Evolutionary conservation across 2,329 filamentous ascomycete species (phyloP).

Genomic region (Ascochyta clinopodiicola): DNA sequence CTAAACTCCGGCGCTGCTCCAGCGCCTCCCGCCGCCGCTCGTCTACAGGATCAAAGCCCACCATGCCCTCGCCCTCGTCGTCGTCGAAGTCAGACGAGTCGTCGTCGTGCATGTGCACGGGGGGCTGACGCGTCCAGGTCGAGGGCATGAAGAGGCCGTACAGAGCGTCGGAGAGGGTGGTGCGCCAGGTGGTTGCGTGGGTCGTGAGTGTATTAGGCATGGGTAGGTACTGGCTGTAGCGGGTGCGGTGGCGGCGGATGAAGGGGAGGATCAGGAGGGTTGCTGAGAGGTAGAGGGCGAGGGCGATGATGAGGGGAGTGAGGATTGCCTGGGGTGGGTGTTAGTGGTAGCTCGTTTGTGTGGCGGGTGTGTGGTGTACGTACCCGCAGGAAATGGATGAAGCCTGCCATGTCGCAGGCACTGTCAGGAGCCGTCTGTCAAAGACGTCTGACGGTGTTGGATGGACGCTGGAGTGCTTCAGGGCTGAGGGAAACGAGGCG

Average conservation of each 20-base stretch:
- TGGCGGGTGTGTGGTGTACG: constrained; percentile 1
- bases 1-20: constrained; percentile 48
- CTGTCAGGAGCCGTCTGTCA: background rate
- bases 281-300: constrained; percentile 51
- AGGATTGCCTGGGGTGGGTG: constrained; percentile 48
- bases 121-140: constrained; percentile 29
- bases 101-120: constrained; percentile 38
- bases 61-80: constrained; percentile 56
- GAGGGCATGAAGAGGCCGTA: constrained; percentile 45
- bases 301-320: constrained; percentile 54
- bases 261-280: constrained; percentile 53
- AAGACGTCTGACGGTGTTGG: background rate
- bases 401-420: constrained; percentile 39
- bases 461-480: background rate
- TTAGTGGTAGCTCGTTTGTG: constrained; percentile 10
- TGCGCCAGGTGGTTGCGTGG: constrained; percentile 36
- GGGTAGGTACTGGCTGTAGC: constrained; percentile 55
- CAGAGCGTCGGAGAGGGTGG: constrained; percentile 45
- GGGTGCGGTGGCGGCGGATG: constrained; percentile 52
- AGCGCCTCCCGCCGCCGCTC: constrained; percentile 47
- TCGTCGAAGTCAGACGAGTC: constrained; percentile 47
- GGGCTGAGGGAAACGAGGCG: too few species aligned
- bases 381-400: constrained; percentile 46
- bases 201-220: constrained; percentile 35
- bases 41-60: constrained; percentile 52